phyloP scores from a whole-genome alignment of 1,284 basidiomycete species.

The Irpex sp. region DNA sequence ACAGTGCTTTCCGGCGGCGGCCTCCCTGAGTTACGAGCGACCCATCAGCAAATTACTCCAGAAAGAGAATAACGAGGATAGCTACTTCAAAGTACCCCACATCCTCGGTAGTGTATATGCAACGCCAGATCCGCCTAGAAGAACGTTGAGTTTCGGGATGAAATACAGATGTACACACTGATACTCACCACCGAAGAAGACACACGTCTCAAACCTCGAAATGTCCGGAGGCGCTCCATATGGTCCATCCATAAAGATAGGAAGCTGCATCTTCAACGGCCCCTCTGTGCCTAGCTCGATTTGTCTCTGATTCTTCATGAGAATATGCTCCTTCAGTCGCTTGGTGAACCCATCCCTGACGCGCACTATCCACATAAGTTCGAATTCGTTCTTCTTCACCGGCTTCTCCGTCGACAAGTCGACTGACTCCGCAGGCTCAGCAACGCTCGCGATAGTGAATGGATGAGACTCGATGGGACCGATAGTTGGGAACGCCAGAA shows the following conservation, averaged over 20 bases:
- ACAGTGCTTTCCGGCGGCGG: slow-evolving; percentile 23
- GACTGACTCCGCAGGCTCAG: slow-evolving; percentile 29
- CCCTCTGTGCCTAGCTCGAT: slow-evolving; percentile 19
- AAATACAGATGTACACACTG: no score
- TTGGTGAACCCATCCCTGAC: slow-evolving; percentile 21
- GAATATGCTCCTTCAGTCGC: slow-evolving; percentile 14
- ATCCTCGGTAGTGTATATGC: slow-evolving; percentile 43
- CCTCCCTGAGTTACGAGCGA: slow-evolving; percentile 16
- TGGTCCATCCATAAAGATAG: slow-evolving; percentile 48
- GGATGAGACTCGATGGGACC: slow-evolving; percentile 9
- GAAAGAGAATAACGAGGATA: not conserved
- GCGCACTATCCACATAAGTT: slow-evolving; percentile 44
- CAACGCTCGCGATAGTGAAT: slow-evolving; percentile 7
- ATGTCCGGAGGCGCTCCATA: slow-evolving; percentile 44
- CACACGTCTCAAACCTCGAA: slow-evolving; percentile 35
- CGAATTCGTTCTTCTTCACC: slow-evolving; percentile 21
- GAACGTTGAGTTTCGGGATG: not conserved
- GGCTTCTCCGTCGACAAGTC: slow-evolving; percentile 4
- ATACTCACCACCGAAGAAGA: slow-evolving; percentile 43
- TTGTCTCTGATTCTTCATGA: not conserved
- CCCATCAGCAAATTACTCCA: not conserved
- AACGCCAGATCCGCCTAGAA: slow-evolving; percentile 42
- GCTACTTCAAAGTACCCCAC: slow-evolving; percentile 37
- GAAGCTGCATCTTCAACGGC: slow-evolving; percentile 16
- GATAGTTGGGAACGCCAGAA: slow-evolving; percentile 11